phyloP scores from a whole-genome alignment of 1,284 basidiomycete genomes.

The Sphagnurus paluster region DNA sequence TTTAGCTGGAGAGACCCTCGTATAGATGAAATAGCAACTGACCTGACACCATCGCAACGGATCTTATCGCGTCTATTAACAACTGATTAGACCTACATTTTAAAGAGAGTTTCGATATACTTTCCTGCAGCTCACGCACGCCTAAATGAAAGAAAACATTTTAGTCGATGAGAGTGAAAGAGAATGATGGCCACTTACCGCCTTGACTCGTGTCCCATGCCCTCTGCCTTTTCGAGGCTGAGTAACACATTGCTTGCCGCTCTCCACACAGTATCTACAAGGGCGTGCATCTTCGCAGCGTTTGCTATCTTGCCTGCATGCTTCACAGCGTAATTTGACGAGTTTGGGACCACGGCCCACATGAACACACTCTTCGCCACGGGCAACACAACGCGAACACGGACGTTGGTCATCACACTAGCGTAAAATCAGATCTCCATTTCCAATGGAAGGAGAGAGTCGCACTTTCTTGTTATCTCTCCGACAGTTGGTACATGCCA shows the following conservation, averaged over 20 bases:
- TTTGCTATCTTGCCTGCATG: constrained; percentile 51
- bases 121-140: constrained; percentile 59
- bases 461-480: constrained; percentile 62
- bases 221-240: constrained; percentile 53
- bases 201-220: constrained; percentile 57
- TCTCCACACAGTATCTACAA: constrained; percentile 49
- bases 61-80: constrained; percentile 53
- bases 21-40: constrained; percentile 14
- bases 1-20: constrained; percentile 10
- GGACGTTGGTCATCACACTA: constrained; percentile 60
- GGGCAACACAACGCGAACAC: constrained; percentile 54
- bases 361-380: constrained; percentile 55
- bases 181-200: constrained; percentile 36
- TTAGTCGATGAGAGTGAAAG: constrained; percentile 12
- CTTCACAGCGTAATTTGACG: constrained; percentile 56
- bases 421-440: constrained; percentile 13
- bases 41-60: constrained; percentile 56
- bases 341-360: constrained; percentile 52
- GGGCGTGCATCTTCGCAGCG: constrained; percentile 59
- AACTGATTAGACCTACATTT: constrained; percentile 17
- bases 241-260: constrained; percentile 44
- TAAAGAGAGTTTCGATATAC: constrained; percentile 5
- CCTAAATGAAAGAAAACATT: constrained; percentile 32
- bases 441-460: constrained; percentile 4
- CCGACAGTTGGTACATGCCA: constrained; percentile 56